Evolutionary conservation across 2,329 filamentous ascomycete genomes (phyloP).

Genomic region (Teratosphaeria zuluensis): DNA sequence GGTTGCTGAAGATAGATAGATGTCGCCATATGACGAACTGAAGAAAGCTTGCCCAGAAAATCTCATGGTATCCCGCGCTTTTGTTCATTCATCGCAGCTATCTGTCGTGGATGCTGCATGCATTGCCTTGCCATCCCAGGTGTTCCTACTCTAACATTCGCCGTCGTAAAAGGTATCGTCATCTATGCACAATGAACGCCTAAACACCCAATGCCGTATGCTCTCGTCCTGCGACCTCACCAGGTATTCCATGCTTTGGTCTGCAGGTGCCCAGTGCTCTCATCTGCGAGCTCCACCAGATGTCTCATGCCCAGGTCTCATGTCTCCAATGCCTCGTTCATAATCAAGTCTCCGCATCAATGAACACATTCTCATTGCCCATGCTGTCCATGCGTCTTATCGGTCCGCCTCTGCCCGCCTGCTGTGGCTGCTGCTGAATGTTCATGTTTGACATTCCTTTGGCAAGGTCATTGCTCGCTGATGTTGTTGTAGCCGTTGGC

Average conservation of each 20-base stretch:
- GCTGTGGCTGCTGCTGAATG: constrained; percentile 8
- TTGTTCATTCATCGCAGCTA: background rate
- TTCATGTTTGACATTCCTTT: constrained; percentile 3
- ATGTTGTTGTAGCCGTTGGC: constrained; percentile 4
- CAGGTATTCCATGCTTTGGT: background rate
- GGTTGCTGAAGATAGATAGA: constrained; percentile 10
- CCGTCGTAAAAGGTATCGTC: background rate
- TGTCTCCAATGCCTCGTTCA: background rate
- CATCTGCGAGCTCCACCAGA: background rate
- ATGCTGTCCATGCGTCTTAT: constrained; percentile 29
- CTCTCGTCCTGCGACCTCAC: background rate
- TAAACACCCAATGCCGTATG: background rate
- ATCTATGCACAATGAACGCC: background rate
- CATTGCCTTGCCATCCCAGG: background rate
- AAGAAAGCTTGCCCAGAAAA: background rate
- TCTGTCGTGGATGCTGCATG: background rate
- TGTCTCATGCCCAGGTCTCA: background rate
- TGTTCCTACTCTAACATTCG: background rate
- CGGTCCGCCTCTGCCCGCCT: constrained; percentile 16
- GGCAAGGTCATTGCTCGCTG: constrained; percentile 1
- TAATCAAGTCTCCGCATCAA: constrained; percentile 34
- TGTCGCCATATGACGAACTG: background rate
- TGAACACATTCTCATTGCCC: constrained; percentile 36
- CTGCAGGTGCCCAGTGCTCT: background rate
- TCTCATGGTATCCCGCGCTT: background rate